Evolutionary conservation across 164 flowering plant species (phyloP).

Genomic region (Stephania yunnanensis): DNA sequence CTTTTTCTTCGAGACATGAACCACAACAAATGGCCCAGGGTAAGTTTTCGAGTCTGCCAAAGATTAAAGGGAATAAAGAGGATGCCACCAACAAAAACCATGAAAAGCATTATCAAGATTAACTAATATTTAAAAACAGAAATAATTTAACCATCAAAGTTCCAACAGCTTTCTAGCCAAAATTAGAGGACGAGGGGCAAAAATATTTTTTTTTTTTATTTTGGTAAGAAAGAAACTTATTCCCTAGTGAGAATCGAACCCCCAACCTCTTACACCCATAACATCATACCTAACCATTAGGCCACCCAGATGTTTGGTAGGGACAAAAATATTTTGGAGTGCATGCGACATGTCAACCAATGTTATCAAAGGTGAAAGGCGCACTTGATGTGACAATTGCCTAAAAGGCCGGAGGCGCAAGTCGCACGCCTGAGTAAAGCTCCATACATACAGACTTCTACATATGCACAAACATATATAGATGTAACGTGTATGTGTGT

Average conservation of each 20-base stretch:
- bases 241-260: too few species aligned
- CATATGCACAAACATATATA: too few species aligned
- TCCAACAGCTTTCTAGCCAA: background rate
- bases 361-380: background rate
- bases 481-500: too few species aligned
- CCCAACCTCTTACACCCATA: too few species aligned
- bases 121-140: background rate
- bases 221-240: too few species aligned
- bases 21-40: constrained; percentile 86
- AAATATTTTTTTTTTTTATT: too few species aligned
- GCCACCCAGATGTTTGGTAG: too few species aligned
- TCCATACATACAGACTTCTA: too few species aligned
- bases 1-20: constrained; percentile 52
- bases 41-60: constrained; percentile 60
- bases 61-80: constrained; percentile 4
- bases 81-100: background rate
- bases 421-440: too few species aligned
- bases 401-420: too few species aligned
- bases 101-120: background rate
- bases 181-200: background rate
- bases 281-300: too few species aligned
- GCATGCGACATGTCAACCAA: background rate
- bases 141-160: constrained; percentile 1
- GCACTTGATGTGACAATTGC: too few species aligned
- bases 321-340: background rate